Evolutionary conservation across 2,329 filamentous ascomycete species (phyloP), one percentile per base, ranked within the genome.

Genomic region (Furcasterigmium sp.): DNA sequence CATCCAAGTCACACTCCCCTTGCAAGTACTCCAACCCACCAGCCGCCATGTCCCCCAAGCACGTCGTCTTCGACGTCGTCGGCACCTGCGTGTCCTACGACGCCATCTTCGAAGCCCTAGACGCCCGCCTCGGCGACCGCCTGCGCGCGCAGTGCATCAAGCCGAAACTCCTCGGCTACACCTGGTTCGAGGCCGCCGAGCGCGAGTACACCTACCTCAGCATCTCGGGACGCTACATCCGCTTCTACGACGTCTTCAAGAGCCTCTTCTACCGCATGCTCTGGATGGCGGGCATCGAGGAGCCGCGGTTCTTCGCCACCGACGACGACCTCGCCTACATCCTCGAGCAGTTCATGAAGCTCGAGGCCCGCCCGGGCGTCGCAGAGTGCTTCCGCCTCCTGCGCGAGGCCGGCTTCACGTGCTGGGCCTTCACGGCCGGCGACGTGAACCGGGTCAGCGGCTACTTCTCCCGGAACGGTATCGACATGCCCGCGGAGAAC

Each of bases 391-490:
- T 74, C 30, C 50, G 59, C 35, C 64, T 59, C 18, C 54, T 80
- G 34, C 56, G 69, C 4, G 60, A 59, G 0, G 61, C 56, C 0
- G 70, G 74, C 0, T 78, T 76, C 46, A 72, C 68, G 0, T 66
- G 77, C 5, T 80, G 75, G 74, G 69, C 64, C 25, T 61, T 80
- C 20, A 78, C 75, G 0, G 70, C 72, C 0, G 76, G 70, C 2
- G 75, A 80, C 51, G 53, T 62, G 3, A 56, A 63, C 38, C 59
- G 75, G 6, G 75, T 80, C 3, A 53, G 60, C 8, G 74, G 72
- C 0, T 80, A 80, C 47, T 78, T 80, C 47, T 51, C 60, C n/a
- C 57, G 61, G 1, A 69, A 59, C 0, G 70, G 69, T 0, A 60
- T 79, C 10, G 64, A 72, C 2, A 70, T 80, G 61, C 71, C 73